Conservation (phyloP, 2,329 filamentous ascomycete genomes). For the Orbilia ellipsospora region DNA sequence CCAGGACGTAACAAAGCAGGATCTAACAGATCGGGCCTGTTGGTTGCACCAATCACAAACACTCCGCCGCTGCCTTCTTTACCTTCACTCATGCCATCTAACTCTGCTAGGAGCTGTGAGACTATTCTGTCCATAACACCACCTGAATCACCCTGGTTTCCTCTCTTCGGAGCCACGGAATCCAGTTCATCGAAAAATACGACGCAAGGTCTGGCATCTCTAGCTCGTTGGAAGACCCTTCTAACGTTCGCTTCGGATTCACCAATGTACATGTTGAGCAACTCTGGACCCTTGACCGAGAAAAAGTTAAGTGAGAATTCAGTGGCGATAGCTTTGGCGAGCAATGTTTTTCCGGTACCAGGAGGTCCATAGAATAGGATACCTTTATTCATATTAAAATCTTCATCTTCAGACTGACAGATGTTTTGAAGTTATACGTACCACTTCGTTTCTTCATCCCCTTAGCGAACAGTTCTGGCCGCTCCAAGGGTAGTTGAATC, state of each 20-base stretch:
- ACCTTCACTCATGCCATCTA: conserved; percentile 97
- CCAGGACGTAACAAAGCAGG: conserved; percentile 88
- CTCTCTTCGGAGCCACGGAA: conserved; percentile 93
- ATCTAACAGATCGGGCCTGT: conserved; percentile 91
- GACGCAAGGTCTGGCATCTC: conserved; percentile 86
- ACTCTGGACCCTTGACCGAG: conserved; percentile 88
- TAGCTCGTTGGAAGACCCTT: conserved; percentile 85
- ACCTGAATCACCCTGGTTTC: conserved; percentile 95
- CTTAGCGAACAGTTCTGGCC: conserved; percentile 93
- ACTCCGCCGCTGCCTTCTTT: conserved; percentile 84
- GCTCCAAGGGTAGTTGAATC: conserved; percentile 89
- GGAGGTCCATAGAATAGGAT: conserved; percentile 93
- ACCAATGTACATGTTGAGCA: conserved; percentile 96
- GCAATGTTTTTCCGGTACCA: conserved; percentile 89
- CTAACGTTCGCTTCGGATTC: conserved; percentile 93
- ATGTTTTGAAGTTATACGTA: conserved; percentile 4
- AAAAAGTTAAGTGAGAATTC: conserved; percentile 96
- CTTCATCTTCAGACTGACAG: background rate
- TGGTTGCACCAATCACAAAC: conserved; percentile 96
- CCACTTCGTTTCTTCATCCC: conserved; percentile 98
- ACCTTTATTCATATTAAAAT: conserved; percentile 33
- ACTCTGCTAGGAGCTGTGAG: conserved; percentile 89
- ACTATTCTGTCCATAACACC: conserved; percentile 99
- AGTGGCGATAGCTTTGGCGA: conserved; percentile 91
- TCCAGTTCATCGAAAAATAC: conserved; percentile 96